A percentile compares a stretch with the other conserved stretches of the same genome.
Evolutionary conservation across 768 basidiomycete genomes (phyloP).

Genomic region (Kwoniella newhampshirensis): DNA sequence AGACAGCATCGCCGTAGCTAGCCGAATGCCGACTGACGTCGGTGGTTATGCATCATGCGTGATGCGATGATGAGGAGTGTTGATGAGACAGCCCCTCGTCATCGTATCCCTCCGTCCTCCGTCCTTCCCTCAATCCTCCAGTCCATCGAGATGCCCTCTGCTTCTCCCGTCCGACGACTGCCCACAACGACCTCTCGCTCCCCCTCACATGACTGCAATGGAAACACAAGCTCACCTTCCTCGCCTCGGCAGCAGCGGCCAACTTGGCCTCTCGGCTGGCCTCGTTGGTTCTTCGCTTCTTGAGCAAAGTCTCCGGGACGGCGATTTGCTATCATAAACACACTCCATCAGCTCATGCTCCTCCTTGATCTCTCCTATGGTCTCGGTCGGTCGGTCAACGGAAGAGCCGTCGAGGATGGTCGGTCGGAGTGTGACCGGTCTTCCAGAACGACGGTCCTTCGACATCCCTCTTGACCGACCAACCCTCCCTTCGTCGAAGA

Average conservation of each 20-base stretch:
- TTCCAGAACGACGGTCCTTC: too few species aligned
- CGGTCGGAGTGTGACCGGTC: too few species aligned
- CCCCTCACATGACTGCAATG: neutral
- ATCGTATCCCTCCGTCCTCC: too few species aligned
- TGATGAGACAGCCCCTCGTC: too few species aligned
- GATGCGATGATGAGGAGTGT: neutral
- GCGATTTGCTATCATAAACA: constrained; percentile 60
- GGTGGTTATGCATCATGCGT: constrained; percentile 84
- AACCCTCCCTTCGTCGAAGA: constrained; percentile 5
- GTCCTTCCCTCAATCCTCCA: too few species aligned
- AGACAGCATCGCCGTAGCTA: constrained; percentile 73
- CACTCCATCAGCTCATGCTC: constrained; percentile 12
- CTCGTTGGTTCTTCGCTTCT: constrained; percentile 98
- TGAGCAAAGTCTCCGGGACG: constrained; percentile 99
- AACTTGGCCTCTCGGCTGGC: constrained; percentile 93
- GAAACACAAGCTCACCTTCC: constrained; percentile 67
- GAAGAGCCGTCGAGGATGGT: too few species aligned
- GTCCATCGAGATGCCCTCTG: too few species aligned
- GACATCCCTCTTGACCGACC: constrained; percentile 3
- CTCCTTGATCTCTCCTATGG: constrained; percentile 1
- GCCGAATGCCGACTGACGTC: constrained; percentile 62
- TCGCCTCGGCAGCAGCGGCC: constrained; percentile 74
- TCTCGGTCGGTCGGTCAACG: neutral
- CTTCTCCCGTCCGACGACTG: too few species aligned
- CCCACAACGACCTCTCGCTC: too few species aligned